Conservation (phyloP, 2,329 filamentous ascomycete genomes). For the Ustulina deusta region DNA sequence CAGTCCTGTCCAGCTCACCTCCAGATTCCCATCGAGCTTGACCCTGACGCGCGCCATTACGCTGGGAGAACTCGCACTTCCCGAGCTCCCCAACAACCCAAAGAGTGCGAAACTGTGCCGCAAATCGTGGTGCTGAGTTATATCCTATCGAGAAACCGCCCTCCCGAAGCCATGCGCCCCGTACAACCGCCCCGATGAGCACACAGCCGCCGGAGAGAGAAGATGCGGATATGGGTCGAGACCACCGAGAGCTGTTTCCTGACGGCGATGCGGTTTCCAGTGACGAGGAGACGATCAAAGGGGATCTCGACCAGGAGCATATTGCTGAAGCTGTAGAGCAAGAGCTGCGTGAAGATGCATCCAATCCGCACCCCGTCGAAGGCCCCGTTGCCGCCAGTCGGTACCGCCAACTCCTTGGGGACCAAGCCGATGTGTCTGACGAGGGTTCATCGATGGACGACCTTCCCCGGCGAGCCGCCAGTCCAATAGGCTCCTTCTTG, state of each 20-base stretch:
- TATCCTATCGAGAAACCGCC: constrained; percentile 12
- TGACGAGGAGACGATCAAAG: constrained; percentile 59
- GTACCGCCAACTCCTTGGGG: constrained; percentile 60
- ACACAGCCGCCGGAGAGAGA: constrained; percentile 50
- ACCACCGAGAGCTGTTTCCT: constrained; percentile 60
- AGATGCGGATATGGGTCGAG: constrained; percentile 58
- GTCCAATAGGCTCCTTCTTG: constrained; percentile 74
- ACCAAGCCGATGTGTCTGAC: constrained; percentile 62
- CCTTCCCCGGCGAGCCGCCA: constrained; percentile 68
- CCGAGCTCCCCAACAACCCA: constrained; percentile 10
- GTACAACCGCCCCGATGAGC: constrained; percentile 48
- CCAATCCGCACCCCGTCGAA: constrained; percentile 46
- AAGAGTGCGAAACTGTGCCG: constrained; percentile 21
- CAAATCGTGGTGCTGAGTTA: neutral
- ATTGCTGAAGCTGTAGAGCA: constrained; percentile 54
- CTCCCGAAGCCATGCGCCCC: constrained; percentile 46
- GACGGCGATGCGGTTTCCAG: constrained; percentile 55
- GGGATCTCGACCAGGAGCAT: constrained; percentile 52
- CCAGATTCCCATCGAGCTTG: constrained; percentile 16
- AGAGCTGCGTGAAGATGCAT: constrained; percentile 49
- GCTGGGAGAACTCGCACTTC: constrained; percentile 4
- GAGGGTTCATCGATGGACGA: constrained; percentile 65
- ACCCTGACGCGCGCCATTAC: constrained; percentile 18
- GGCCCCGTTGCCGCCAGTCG: constrained; percentile 56
- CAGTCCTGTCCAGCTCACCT: neutral